Conservation (phyloP, 176 grass and related monocot genomes). For the Luzula sylvatica region DNA sequence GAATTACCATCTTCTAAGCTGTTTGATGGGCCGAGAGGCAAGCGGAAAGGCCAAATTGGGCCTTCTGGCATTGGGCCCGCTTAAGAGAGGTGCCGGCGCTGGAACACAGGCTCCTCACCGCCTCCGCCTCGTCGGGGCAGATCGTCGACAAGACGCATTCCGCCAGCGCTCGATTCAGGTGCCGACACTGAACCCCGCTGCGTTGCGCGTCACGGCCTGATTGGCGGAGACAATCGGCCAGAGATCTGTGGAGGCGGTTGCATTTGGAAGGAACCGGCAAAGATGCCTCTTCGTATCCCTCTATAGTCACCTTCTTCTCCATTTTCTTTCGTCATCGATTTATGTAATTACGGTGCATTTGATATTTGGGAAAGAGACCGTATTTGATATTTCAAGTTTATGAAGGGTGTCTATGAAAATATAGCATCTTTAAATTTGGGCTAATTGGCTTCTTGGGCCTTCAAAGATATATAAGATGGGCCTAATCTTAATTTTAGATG, state of each 20-base stretch:
- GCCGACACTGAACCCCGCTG: constrained; percentile 45
- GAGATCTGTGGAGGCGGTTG: constrained; percentile 29
- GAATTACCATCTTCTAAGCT: background rate
- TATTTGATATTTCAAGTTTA: no score
- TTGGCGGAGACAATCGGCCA: constrained; percentile 54
- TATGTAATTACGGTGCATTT: no score
- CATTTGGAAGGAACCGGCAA: constrained; percentile 23
- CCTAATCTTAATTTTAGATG: no score
- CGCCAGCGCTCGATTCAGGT: constrained; percentile 70
- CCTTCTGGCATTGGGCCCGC: constrained; percentile 59
- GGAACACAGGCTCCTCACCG: constrained; percentile 47
- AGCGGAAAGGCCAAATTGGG: constrained; percentile 48
- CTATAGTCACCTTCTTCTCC: background rate
- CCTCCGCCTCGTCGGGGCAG: constrained; percentile 55
- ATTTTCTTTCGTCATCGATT: no score
- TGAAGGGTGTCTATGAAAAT: no score
- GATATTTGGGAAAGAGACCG: no score
- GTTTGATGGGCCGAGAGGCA: constrained; percentile 68
- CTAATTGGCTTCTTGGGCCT: no score
- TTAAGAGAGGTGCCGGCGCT: constrained; percentile 67
- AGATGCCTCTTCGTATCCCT: constrained; percentile 8
- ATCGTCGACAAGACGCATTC: constrained; percentile 56
- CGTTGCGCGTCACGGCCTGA: constrained; percentile 21
- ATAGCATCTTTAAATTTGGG: no score
- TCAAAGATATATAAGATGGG: background rate